Evolutionary conservation across 176 grass and related monocot species (phyloP).

Genomic region (barley (Hordeum vulgare)): MorexV3_pseudomolecules_assembly NC_058522.1:72351849-72352348

Average conservation of each 20-base stretch:
- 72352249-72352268: not conserved
- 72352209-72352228: conserved; percentile 1
- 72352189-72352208: not conserved
- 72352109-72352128: not conserved
- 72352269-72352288: not conserved
- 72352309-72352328: not conserved
- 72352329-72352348: not conserved
- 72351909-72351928: no score
- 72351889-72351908: not conserved
- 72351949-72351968: conserved; percentile 15
- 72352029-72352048: not conserved
- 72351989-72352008: conserved; percentile 11
- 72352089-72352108: not conserved
- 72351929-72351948: not conserved
- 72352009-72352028: conserved; percentile 17
- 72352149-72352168: not conserved
- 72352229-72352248: not conserved
- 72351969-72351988: not conserved
- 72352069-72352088: not conserved
- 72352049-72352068: not conserved
- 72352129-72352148: not conserved
- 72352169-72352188: not conserved
- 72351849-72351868: not conserved
- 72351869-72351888: not conserved
- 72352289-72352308: conserved; percentile 9